These are phyloP conservation scores for Gypsophila paniculata DNA, from an alignment of 179 eudicot species.

Conservation along the genomic window DNA sequence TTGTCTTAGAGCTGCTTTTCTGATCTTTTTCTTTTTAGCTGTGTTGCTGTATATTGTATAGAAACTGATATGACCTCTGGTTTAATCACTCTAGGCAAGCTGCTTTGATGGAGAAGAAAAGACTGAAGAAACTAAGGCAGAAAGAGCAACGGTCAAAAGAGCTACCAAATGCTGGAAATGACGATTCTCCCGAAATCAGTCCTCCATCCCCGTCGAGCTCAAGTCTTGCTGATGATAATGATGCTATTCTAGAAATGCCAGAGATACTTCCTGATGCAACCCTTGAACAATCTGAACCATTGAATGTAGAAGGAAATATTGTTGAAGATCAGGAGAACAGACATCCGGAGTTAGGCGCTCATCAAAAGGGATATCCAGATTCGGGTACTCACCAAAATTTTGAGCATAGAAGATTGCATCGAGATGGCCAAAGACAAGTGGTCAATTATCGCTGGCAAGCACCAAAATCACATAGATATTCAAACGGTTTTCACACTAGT, in stretches of 20 bases:
- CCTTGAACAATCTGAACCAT: constrained; percentile 31
- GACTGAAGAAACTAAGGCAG: constrained; percentile 73
- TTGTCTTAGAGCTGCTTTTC: constrained; percentile 12
- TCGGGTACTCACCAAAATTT: constrained; percentile 25
- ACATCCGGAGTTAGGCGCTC: constrained; percentile 4
- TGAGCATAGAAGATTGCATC: constrained; percentile 32
- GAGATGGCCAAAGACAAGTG: constrained; percentile 34
- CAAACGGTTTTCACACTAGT: constrained; percentile 42
- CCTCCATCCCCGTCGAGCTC: constrained; percentile 38
- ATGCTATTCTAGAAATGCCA: constrained; percentile 30
- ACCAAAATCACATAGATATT: constrained; percentile 46
- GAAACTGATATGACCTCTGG: constrained; percentile 16
- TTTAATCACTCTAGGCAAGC: constrained; percentile 55
- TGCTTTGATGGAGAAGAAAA: constrained; percentile 67
- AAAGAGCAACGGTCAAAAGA: constrained; percentile 71
- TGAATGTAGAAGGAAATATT: constrained; percentile 28
- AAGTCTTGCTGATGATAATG: constrained; percentile 33
- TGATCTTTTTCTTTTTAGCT: background rate
- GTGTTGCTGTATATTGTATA: background rate
- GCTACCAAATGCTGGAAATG: constrained; percentile 38
- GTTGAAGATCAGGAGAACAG: constrained; percentile 18
- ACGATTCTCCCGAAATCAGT: constrained; percentile 38
- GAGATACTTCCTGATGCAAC: constrained; percentile 27
- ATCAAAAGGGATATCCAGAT: constrained; percentile 30
- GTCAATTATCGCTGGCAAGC: constrained; percentile 49